Conservation (phyloP, 306 rosid genomes). For the Cucurbita maxima region DNA sequence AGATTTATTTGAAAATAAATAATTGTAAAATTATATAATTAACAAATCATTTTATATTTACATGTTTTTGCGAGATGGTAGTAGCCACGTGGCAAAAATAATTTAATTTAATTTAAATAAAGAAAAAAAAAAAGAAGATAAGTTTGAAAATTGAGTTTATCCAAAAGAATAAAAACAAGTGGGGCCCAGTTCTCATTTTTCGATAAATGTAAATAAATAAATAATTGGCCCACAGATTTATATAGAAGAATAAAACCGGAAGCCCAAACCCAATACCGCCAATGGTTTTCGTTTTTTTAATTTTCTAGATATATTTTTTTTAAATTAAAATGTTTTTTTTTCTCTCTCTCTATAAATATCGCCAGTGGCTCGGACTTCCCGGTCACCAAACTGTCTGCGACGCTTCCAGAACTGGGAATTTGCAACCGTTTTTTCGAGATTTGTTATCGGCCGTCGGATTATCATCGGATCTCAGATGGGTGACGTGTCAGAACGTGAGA, state of each 20-base stretch:
- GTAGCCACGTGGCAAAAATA: neutral
- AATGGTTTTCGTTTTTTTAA: neutral
- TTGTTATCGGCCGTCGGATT: neutral
- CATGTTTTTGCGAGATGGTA: neutral
- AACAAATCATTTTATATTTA: no score
- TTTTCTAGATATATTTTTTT: neutral
- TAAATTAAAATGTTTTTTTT: no score
- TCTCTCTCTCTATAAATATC: slow-evolving; percentile 1
- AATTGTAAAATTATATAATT: no score
- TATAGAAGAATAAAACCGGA: neutral
- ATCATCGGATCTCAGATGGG: slow-evolving; percentile 20
- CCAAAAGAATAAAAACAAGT: neutral
- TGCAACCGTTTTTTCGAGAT: neutral
- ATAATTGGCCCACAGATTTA: slow-evolving; percentile 1
- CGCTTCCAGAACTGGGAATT: neutral
- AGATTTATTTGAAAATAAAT: no score
- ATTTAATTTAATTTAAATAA: no score
- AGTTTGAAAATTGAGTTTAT: neutral
- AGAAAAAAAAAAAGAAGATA: neutral
- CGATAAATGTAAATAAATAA: neutral
- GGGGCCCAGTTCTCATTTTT: neutral
- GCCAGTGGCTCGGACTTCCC: neutral
- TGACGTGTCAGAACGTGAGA: slow-evolving; percentile 22
- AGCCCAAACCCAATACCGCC: slow-evolving; percentile 3
- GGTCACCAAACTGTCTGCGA: neutral